Base-by-base conservation (phyloP, 176 grass and related monocot species). In the maize (Zea mays) region DNA sequence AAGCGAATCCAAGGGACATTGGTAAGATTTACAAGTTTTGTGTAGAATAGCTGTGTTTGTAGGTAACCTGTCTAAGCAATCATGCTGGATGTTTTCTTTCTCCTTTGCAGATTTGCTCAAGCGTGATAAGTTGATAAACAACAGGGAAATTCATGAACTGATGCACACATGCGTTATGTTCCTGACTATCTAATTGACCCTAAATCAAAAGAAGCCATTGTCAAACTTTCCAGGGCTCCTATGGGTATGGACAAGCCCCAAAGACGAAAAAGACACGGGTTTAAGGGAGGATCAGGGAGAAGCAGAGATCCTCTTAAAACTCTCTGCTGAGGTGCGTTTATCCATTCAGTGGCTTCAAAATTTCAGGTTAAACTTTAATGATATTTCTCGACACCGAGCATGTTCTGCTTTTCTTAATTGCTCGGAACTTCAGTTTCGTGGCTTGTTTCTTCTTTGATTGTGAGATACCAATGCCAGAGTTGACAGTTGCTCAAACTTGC, bases 101-200 rank as follows among this genome's bases (percentile, higher is more conserved):
- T 35, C 50, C 78, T 66, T 27, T 27, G 27, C 75, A 95, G 92
- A 99, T 92, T 69, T 99, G 63, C 82, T 99, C 42, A 99, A 99
- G 80, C 96, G 95, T 62, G 92, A 95, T 66, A 95, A 99, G 72
- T 74, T 95, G 75, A 74, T 99, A 65, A 99, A 83, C 81, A 90
- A 82, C 90, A 99, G 92, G 62, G 87, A 33, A 72, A 91, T 93
- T 83, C 90, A 92, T 7, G 27, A 0, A 27, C 27, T 27, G 27
- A 27, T 27, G 50, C 78, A 58, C 92, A 99, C 67, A 69, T 99
- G 46, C 79, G 92, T 63, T 89, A 92, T 80, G 77, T 95, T 62
- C 92, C 96, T 47, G 92, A 95, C 40, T 95, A 99, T 79, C 84
- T 99, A 65, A 67, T 95, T 88, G 90, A 99, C 80, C 85, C 87